Base-by-base conservation (phyloP, 2,329 filamentous ascomycete species). In the Aspergillus fumigatus region DNA sequence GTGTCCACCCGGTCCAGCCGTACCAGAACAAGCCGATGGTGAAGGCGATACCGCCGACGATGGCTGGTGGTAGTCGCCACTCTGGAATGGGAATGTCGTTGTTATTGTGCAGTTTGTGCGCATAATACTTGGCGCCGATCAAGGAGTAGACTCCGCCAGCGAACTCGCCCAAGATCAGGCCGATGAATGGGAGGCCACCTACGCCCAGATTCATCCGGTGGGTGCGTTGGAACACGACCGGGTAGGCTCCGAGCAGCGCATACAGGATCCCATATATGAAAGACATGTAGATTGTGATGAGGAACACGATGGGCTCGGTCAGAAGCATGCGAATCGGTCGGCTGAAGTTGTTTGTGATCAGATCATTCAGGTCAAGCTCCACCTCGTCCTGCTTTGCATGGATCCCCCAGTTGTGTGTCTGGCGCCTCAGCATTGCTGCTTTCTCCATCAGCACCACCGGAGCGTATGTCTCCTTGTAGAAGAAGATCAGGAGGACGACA, bases 391-490 rank as follows among this genome's bases (percentile, higher is more conserved):
- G 73, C 61, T 80, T 79, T 1, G 82, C 82, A 55, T 84, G 81
- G 51, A 84, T 84, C 1, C 81, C 82, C 81, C 82, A 84, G 54
- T 84, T 84, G 56, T 78, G 76, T 0, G 82, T 84, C 45, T 79
- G 67, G 9, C 81, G 73, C 23, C 82, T 73, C 3, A 84, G 64
- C 48, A 79, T 79, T 0, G 75, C 65, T 0, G 82, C 82, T 43
- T 69, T 69, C 17, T 65, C 60, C 14, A 66, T 59, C 17, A 70
- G 58, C 6, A 70, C 53, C 2, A 62, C 59, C 0, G 82, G 82
- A 0, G 80, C 76, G 61, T 84, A 84, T 0, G 80, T 81, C 62
- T 84, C 82, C 51, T 79, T 72, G 32, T 82, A 73, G 65, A 83
- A 81, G 17, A 70, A 3, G 3, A 70, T 25, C 40, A 67, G 57